Evolutionary conservation across 2,329 filamentous ascomycete species (phyloP).

Genomic region (Coniochaeta hoffmannii): DNA sequence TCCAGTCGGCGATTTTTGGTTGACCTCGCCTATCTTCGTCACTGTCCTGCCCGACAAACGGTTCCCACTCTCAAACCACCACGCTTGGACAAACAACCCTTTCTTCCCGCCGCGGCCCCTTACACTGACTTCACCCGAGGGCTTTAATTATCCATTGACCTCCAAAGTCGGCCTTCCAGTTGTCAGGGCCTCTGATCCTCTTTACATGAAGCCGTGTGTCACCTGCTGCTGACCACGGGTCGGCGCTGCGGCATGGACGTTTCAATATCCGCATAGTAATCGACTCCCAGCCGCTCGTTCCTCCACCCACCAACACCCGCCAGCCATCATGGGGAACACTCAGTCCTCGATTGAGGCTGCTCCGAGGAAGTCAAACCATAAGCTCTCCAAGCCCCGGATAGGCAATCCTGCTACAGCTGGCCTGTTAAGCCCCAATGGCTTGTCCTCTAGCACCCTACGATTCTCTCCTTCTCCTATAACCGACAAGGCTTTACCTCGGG

Average conservation of each 20-base stretch:
- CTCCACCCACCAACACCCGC: conserved; percentile 8
- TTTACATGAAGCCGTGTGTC: conserved; percentile 21
- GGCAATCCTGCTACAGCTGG: conserved; percentile 32
- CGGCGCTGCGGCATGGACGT: conserved; percentile 31
- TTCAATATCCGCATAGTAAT: conserved; percentile 28
- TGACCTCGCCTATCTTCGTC: not conserved
- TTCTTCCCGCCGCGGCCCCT: not conserved
- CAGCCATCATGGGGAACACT: conserved; percentile 41
- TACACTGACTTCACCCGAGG: conserved; percentile 12
- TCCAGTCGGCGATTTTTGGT: conserved; percentile 1
- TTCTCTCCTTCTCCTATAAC: conserved; percentile 18
- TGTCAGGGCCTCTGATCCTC: conserved; percentile 9
- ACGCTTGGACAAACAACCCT: conserved; percentile 1
- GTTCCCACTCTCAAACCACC: not conserved
- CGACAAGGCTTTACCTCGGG: conserved; percentile 16
- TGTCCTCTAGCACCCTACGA: conserved; percentile 22
- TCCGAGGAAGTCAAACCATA: conserved; percentile 31
- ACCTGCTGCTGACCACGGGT: conserved; percentile 19
- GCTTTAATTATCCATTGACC: not conserved
- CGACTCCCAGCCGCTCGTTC: conserved; percentile 20
- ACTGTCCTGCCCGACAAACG: not conserved
- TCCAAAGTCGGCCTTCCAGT: not conserved
- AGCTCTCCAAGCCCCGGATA: conserved; percentile 43
- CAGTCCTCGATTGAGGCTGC: conserved; percentile 35
- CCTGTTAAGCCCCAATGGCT: conserved; percentile 28